These are phyloP conservation scores for Fusarium multiceps DNA, from an alignment of 2,329 filamentous ascomycete species.

Conservation along the genomic window DNA sequence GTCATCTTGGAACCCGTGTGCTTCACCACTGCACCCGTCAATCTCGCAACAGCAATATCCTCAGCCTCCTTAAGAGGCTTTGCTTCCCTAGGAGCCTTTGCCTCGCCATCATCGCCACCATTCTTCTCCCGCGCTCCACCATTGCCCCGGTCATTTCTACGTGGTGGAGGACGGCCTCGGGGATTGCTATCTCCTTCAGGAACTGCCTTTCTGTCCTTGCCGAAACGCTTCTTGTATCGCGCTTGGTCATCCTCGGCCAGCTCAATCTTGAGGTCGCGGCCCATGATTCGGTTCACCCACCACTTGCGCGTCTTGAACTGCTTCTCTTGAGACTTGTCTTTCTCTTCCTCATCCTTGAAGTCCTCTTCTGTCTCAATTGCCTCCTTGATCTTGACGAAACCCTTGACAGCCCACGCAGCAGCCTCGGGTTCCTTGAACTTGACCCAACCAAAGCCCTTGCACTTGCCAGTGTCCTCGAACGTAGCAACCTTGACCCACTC, in stretches of 20 bases:
- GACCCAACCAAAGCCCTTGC: constrained; percentile 97
- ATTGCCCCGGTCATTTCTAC: constrained; percentile 34
- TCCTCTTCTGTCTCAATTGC: constrained; percentile 71
- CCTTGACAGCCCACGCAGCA: constrained; percentile 76
- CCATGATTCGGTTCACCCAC: constrained; percentile 87
- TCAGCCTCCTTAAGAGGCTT: constrained; percentile 57
- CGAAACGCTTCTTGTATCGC: constrained; percentile 93
- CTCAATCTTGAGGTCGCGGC: constrained; percentile 86
- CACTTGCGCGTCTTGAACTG: constrained; percentile 74
- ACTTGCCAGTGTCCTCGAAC: constrained; percentile 97
- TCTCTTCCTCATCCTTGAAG: constrained; percentile 61
- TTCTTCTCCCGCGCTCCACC: constrained; percentile 46
- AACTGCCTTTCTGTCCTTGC: constrained; percentile 67
- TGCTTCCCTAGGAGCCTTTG: constrained; percentile 56
- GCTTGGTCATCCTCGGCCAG: constrained; percentile 91
- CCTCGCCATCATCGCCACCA: constrained; percentile 19
- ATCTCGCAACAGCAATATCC: constrained; percentile 67
- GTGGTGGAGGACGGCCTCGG: constrained; percentile 53
- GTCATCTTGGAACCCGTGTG: constrained; percentile 82
- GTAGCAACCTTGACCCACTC: constrained; percentile 89
- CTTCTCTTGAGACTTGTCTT: constrained; percentile 56
- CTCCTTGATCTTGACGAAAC: constrained; percentile 79
- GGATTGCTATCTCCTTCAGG: constrained; percentile 43
- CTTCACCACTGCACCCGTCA: constrained; percentile 84
- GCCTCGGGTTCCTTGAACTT: constrained; percentile 84